Percentiles rank a stretch among this genome's conserved stretches.
These are phyloP conservation scores for Phlebiopsis flavidoalba DNA, from an alignment of 768 basidiomycete genomes.

Conservation along the genomic window DNA sequence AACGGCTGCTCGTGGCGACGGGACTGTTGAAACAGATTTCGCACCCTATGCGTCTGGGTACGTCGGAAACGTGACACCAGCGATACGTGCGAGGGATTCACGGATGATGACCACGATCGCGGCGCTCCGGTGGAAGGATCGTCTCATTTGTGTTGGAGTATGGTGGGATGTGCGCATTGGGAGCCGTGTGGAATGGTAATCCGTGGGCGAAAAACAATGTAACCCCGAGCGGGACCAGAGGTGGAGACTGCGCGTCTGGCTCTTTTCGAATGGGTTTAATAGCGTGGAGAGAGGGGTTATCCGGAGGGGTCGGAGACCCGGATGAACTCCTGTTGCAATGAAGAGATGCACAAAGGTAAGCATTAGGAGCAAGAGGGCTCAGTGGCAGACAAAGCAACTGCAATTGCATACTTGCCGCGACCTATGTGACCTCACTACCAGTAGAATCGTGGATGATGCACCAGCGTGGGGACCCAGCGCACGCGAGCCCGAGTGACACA, in stretches of 20 bases:
- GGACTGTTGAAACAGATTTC: slow-evolving; percentile 76
- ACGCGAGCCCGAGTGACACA: slow-evolving; percentile 22
- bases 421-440: slow-evolving; percentile 58
- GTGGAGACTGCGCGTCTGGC: slow-evolving; percentile 28
- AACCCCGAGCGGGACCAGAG: slow-evolving; percentile 42
- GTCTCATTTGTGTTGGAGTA: slow-evolving; percentile 32
- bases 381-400: slow-evolving; percentile 32
- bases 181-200: slow-evolving; percentile 56
- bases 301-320: slow-evolving; percentile 40
- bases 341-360: no score
- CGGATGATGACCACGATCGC: slow-evolving; percentile 25
- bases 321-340: no score
- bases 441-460: slow-evolving; percentile 43
- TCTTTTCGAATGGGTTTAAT: slow-evolving; percentile 74
- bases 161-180: slow-evolving; percentile 43
- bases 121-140: slow-evolving; percentile 21
- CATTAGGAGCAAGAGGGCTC: slow-evolving; percentile 55
- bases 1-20: slow-evolving; percentile 56
- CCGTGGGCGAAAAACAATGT: slow-evolving; percentile 62
- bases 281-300: slow-evolving; percentile 52
- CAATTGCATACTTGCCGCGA: slow-evolving; percentile 49
- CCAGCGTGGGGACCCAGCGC: slow-evolving; percentile 42
- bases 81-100: slow-evolving; percentile 51
- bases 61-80: slow-evolving; percentile 55
- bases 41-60: slow-evolving; percentile 64